Evolutionary conservation across 2,329 filamentous ascomycete genomes (phyloP).

Genomic region (Nectriaceae sp.): DNA sequence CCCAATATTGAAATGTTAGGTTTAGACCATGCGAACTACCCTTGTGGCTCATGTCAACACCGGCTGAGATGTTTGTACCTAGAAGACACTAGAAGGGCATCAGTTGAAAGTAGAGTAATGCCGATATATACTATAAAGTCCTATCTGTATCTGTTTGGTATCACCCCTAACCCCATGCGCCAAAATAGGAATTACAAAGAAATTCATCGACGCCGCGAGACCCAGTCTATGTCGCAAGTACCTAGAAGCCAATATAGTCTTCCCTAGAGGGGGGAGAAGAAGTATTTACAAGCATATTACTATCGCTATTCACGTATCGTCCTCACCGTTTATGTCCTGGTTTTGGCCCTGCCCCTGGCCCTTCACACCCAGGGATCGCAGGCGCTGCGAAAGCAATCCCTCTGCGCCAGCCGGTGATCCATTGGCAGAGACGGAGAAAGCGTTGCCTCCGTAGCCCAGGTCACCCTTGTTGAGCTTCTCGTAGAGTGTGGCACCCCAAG

Average conservation of each 20-base stretch:
- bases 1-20: too few relatives aligned
- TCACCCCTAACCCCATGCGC: too few relatives aligned
- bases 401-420: constrained; percentile 50
- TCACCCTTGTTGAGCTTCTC: constrained; percentile 71
- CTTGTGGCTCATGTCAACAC: too few relatives aligned
- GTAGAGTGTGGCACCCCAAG: constrained; percentile 47
- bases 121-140: too few relatives aligned
- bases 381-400: constrained; percentile 68
- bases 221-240: neutral
- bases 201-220: neutral
- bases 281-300: neutral
- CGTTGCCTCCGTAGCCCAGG: constrained; percentile 60
- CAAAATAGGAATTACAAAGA: too few relatives aligned
- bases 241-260: neutral
- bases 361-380: constrained; percentile 62
- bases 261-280: neutral
- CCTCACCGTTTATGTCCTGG: neutral
- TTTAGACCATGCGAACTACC: too few relatives aligned
- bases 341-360: neutral
- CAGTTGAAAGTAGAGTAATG: too few relatives aligned
- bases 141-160: too few relatives aligned
- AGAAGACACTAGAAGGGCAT: too few relatives aligned
- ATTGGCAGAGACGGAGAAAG: constrained; percentile 41
- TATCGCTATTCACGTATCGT: neutral
- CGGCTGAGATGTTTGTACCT: too few relatives aligned